phyloP scores from a whole-genome alignment of 2,329 filamentous ascomycete species.

The Diaporthe amygdali region DNA sequence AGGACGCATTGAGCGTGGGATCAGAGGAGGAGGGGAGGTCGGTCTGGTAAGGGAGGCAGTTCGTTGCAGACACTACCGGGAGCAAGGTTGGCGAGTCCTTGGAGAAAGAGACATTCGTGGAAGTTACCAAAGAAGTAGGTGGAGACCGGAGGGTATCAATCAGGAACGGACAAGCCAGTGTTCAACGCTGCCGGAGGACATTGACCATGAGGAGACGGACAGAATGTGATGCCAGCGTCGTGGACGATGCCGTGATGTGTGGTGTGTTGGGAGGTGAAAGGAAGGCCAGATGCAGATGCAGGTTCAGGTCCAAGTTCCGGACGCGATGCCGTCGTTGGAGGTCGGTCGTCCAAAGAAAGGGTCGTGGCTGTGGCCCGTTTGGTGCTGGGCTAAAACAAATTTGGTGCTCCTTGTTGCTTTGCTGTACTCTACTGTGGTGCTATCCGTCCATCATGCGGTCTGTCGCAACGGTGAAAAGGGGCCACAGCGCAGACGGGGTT shows the following conservation, averaged over 20 bases:
- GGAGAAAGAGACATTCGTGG: conserved; percentile 27
- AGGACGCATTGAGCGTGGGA: conserved; percentile 11
- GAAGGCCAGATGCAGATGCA: conserved; percentile 8
- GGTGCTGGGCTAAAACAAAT: conserved; percentile 18
- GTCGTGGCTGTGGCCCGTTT: conserved; percentile 7
- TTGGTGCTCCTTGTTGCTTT: conserved; percentile 16
- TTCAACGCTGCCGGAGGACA: conserved; percentile 17
- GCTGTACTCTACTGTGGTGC: conserved; percentile 15
- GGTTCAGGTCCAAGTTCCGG: conserved; percentile 1
- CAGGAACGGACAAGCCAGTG: conserved; percentile 18
- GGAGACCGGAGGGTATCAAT: conserved; percentile 19
- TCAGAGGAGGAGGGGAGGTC: conserved; percentile 12
- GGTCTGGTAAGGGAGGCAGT: conserved; percentile 13
- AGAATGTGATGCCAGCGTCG: neutral
- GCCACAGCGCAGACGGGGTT: conserved; percentile 22
- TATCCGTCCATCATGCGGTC: conserved; percentile 18
- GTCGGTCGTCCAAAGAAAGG: conserved; percentile 15
- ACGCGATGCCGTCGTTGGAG: conserved; percentile 14
- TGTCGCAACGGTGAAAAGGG: conserved; percentile 21
- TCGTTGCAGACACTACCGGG: conserved; percentile 26
- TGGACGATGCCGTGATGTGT: neutral
- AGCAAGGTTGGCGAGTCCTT: conserved; percentile 26
- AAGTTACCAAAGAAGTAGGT: neutral
- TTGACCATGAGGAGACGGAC: conserved; percentile 6
- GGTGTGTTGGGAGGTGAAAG: conserved; percentile 5